Evolutionary conservation across 2,329 filamentous ascomycete species (phyloP).

Genomic region (Trichoderma polysporum): DNA sequence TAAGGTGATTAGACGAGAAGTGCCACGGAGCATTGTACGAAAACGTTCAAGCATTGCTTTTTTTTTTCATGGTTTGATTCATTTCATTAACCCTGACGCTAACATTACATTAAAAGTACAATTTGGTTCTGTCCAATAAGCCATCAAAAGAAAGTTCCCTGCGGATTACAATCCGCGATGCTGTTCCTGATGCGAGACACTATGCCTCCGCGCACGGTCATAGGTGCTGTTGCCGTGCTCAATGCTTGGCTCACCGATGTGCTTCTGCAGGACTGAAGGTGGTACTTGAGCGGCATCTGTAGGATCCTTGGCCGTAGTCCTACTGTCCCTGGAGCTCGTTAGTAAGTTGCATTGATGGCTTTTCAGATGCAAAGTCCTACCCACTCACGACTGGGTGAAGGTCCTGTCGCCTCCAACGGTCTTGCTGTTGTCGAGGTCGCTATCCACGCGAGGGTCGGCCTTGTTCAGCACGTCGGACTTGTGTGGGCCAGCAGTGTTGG

Average conservation of each 20-base stretch:
- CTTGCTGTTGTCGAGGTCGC: conserved; percentile 53
- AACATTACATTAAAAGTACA: conserved; percentile 14
- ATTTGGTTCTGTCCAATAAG: background rate
- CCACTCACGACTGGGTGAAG: conserved; percentile 40
- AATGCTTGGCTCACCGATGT: conserved; percentile 47
- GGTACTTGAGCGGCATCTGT: conserved; percentile 58
- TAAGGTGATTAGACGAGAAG: background rate
- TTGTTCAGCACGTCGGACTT: conserved; percentile 55
- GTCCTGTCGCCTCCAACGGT: conserved; percentile 56
- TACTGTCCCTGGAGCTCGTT: background rate
- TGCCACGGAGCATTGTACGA: background rate
- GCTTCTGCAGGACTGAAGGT: conserved; percentile 51
- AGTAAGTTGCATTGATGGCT: background rate
- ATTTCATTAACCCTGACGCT: conserved; percentile 15
- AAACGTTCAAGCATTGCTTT: background rate
- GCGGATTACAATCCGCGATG: conserved; percentile 45
- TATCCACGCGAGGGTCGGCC: conserved; percentile 55
- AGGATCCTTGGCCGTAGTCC: conserved; percentile 41
- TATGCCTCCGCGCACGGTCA: conserved; percentile 48
- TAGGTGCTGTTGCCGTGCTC: conserved; percentile 46
- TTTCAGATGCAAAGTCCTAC: background rate
- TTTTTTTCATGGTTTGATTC: background rate
- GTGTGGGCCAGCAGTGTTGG: conserved; percentile 44
- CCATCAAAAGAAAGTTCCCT: background rate
- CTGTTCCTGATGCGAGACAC: conserved; percentile 48